Base-by-base conservation (phyloP, 2,329 filamentous ascomycete genomes). In the Pseudonectria buxi region DNA sequence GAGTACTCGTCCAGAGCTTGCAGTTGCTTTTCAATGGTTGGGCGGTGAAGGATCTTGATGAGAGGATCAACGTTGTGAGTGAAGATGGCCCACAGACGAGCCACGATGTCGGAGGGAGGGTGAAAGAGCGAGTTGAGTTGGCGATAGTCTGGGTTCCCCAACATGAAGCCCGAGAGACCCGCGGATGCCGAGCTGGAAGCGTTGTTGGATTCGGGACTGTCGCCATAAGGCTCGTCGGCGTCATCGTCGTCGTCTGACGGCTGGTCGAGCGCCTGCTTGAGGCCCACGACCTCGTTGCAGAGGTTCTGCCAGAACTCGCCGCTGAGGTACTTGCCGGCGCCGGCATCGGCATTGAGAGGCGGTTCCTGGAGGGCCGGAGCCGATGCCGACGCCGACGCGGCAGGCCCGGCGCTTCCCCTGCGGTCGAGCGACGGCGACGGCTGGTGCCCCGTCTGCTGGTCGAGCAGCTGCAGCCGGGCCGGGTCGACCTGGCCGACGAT, bases 401-500 rank as follows among this genome's bases (percentile, higher is more conserved):
- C 7, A 10, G 28, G 14, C 29, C 15, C 29, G 15, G 29, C 18
- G 24, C 15, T n/a, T 18, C 16, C 29, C 15, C 9, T 22, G 18
- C 18, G 18, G 9, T 22, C 18, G 18, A 22, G 18, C 18, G 18
- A 9, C 18, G 18, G 18, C 18, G 18, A 22, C 18, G 18, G 9
- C 18, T 22, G 29, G 24, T 9, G 11, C 14, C 29, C 10, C 6
- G 29, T 22, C 24, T 51, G 29, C 3, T 46, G 37, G 22, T 53
- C 50, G 31, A 56, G 37, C 39, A 52, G 50, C 34, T 43, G 35
- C 37, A 54, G 34, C 31, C 46, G 55, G 15, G 35, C 47, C 18
- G 63, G 52, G 37, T 66, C 60, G 30, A 62, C 66, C 38, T 63
- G 55, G 22, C 62, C 63, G n/a, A 69, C 66, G 31, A 69, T 69